Base-by-base conservation (phyloP, 202 grass and related monocot genomes). In the Setaria viridis region DNA sequence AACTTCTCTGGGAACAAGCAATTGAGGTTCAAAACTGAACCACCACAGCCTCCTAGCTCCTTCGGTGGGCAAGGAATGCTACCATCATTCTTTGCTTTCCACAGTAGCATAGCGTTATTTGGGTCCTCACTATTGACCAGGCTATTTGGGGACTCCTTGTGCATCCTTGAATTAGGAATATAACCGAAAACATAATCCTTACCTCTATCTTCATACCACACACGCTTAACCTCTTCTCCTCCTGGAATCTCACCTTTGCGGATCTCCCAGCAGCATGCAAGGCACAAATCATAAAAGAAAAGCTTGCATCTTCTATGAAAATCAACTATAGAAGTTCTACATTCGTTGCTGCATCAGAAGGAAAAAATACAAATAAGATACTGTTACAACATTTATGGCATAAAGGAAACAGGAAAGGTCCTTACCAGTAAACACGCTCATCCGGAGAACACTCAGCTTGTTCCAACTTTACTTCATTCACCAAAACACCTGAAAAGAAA, bases 271-370 rank as follows among this genome's bases (percentile, higher is more conserved):
- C 93, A 91, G 71, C 91, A 95, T 19, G 19, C 67, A 39, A 93
- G 70, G 68, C 93, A 95, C 74, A 93, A 66, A n/a, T 93, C 88
- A 21, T 89, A 91, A 4, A 50, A 91, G 80, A 90, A 95, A 43
- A 11, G 41, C 7, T 76, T 64, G 77, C 88, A 95, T 78, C 86
- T 93, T 88, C 90, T 81, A 60, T 95, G 93, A 58, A 89, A 91
- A 84, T 95, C 91, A 84, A 89, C 74, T 53, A 93, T 91, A 47
- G 91, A 95, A 33, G 93, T 91, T 75, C 55, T 88, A 82, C 93
- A 95, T n/a, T 78, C 83, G 73, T 92, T 58, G 65, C 90, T 92
- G 86, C 53, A 74, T 70, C 60, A 75, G 4, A 57, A 76, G 56
- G 67, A 85, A 85, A 68, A 45, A 84, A 71, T 62, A 54, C 6